A percentile compares a stretch with the other conserved stretches of the same genome.
phyloP scores from a whole-genome alignment of 2,329 filamentous ascomycete species.

The Sarocladiaceae sp. region DNA sequence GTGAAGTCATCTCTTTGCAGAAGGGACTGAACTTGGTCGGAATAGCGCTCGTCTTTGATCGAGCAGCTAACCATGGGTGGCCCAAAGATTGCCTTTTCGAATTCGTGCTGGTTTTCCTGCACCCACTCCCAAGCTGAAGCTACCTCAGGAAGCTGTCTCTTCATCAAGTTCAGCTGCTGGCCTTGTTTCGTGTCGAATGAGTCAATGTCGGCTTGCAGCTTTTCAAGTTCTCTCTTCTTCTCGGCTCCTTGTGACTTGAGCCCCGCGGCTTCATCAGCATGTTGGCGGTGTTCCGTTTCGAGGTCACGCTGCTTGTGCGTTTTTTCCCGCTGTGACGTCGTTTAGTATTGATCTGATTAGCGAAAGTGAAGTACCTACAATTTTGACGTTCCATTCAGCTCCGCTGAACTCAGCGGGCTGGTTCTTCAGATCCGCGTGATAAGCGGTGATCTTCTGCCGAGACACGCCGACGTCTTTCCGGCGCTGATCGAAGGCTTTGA shows the following conservation, averaged over 20 bases:
- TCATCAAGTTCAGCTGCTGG: conserved; percentile 65
- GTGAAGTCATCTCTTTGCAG: conserved; percentile 48
- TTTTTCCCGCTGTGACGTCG: conserved; percentile 48
- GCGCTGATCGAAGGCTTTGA: conserved; percentile 43
- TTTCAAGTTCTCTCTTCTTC: conserved; percentile 18
- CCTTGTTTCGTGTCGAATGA: conserved; percentile 71
- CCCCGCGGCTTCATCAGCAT: conserved; percentile 36
- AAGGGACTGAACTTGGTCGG: conserved; percentile 49
- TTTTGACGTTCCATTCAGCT: conserved; percentile 65
- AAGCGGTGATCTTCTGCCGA: conserved; percentile 53
- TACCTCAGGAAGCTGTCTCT: conserved; percentile 57
- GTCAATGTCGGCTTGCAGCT: conserved; percentile 44
- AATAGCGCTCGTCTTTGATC: conserved; percentile 67
- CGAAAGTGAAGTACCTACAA: no score
- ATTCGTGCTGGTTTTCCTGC: conserved; percentile 61
- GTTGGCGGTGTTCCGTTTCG: conserved; percentile 36
- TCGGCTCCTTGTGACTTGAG: conserved; percentile 28
- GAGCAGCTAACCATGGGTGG: conserved; percentile 79
- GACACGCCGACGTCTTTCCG: conserved; percentile 46
- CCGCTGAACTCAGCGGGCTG: conserved; percentile 65
- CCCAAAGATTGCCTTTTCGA: conserved; percentile 74
- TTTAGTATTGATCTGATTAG: no score
- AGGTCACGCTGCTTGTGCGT: conserved; percentile 53
- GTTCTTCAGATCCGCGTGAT: conserved; percentile 61
- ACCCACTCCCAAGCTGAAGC: conserved; percentile 78